Conservation (phyloP, 2,329 filamentous ascomycete species). For the Epichloe sibirici region DNA sequence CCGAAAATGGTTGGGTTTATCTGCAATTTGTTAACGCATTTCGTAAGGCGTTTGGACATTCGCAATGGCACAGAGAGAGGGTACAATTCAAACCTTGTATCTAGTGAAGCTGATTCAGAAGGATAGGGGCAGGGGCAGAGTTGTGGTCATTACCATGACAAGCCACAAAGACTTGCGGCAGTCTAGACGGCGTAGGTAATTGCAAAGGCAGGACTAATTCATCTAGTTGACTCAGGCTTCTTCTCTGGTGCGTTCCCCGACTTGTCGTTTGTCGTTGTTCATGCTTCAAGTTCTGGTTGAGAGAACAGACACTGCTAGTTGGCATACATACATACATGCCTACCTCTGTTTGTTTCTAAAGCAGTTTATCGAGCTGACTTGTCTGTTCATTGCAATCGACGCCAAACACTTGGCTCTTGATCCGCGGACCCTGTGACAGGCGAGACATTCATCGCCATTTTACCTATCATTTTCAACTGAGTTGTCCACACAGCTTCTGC, state of each 20-base stretch:
- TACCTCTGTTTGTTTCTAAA: background rate
- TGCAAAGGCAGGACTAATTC: background rate
- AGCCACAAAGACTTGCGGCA: background rate
- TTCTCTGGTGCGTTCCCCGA: background rate
- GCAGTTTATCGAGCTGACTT: background rate
- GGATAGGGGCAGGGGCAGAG: background rate
- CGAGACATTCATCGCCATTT: no score
- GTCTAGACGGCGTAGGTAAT: background rate
- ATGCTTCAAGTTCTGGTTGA: background rate
- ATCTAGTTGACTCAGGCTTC: background rate
- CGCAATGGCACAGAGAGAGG: background rate
- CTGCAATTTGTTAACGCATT: conserved; percentile 4
- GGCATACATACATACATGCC: no score
- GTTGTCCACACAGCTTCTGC: no score
- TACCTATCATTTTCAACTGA: no score
- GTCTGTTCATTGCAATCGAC: no score
- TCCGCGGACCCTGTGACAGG: no score
- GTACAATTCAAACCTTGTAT: background rate
- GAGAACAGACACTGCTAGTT: background rate
- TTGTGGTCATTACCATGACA: no score
- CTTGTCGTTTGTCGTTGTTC: background rate
- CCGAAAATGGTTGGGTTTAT: conserved; percentile 1
- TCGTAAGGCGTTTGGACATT: conserved; percentile 16
- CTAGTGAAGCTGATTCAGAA: background rate
- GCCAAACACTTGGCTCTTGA: no score